Evolutionary conservation across 176 grass and related monocot species (phyloP), one percentile per base, ranked within the genome.

Genomic region (Triticum urartu): DNA sequence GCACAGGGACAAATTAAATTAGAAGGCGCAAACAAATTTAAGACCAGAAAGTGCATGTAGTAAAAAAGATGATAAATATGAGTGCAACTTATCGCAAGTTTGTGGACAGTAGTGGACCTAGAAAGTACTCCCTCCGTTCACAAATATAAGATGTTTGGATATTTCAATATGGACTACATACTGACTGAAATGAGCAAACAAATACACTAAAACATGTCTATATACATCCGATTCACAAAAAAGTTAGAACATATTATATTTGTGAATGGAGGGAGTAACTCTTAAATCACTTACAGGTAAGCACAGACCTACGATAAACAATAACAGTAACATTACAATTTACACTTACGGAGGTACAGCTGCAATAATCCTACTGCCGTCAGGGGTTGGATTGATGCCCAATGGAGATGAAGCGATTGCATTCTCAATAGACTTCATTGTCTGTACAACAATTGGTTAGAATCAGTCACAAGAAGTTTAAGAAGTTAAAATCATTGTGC

Each of bases 331-430:
- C 45, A 84, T 22, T 40, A 6, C 18, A 66, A 30, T 45, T 18
- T 38, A 86, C 47, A 88, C 85, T 84, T 91, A 99, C 94, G 92
- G 92, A 36, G 97, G 94, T 38, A 99, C 89, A 82, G 85, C 54
- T 83, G 90, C 92, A 90, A 99, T 91, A 84, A 96, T 68, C 52
- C 97, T 83, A 73, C 92, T 95, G 42, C 94, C 91, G 52, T 99
- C 97, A 34, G 91, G 79, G 42, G 63, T 88, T 32, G 97, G 97
- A 91, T 99, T 99, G 68, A 99, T 92, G 68, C 97, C 88, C 85
- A 98, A 81, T 9, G 97, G 97, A 84, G 97, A 98, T 38, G 97
- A 87, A 34, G 87, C 70, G 35, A 98, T 94, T 18, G 92, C 97
- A 45, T 88, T 78, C 92, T 98, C 97, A 38, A 98, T 86, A 67